Conservation (phyloP, 352 stramenopile genomes). For the Phytopythium litorale region DNA sequence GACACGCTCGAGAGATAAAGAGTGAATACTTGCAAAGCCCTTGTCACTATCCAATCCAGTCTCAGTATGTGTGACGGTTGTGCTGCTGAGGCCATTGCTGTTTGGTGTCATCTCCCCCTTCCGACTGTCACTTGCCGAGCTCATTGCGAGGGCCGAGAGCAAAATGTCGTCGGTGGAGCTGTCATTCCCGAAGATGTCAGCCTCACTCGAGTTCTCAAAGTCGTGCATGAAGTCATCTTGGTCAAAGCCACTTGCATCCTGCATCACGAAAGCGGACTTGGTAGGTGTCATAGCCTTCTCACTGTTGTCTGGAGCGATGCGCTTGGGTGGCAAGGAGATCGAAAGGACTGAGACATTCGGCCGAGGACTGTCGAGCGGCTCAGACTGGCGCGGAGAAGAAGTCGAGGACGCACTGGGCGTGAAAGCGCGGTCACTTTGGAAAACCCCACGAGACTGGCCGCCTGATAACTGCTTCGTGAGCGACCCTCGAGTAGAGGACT, state of each 20-base stretch:
- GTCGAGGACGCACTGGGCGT: not conserved
- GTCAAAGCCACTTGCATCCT: slow-evolving; percentile 1
- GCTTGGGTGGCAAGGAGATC: not conserved
- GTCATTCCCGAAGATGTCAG: not conserved
- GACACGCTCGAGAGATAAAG: not conserved
- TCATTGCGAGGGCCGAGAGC: not conserved
- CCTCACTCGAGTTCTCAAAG: not conserved
- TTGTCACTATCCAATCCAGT: not conserved
- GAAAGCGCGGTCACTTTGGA: not conserved
- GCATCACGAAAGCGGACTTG: not conserved
- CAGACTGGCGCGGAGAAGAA: not conserved
- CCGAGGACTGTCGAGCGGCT: slow-evolving; percentile 2
- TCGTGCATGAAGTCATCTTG: not conserved
- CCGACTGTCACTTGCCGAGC: not conserved
- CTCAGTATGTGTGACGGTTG: not conserved
- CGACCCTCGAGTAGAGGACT: not conserved
- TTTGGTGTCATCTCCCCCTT: not conserved
- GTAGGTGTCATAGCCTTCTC: not conserved
- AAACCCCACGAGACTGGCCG: not conserved
- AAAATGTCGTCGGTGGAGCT: slow-evolving; percentile 2
- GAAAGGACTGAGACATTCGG: not conserved
- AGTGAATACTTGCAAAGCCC: not conserved
- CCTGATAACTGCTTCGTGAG: slow-evolving; percentile 4
- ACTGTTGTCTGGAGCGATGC: not conserved
- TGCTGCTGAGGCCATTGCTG: not conserved